Evolutionary conservation across 352 stramenopile species (phyloP), one percentile per base, ranked within the genome.

Genomic region (Phytophthora pseudosyringae): DNA sequence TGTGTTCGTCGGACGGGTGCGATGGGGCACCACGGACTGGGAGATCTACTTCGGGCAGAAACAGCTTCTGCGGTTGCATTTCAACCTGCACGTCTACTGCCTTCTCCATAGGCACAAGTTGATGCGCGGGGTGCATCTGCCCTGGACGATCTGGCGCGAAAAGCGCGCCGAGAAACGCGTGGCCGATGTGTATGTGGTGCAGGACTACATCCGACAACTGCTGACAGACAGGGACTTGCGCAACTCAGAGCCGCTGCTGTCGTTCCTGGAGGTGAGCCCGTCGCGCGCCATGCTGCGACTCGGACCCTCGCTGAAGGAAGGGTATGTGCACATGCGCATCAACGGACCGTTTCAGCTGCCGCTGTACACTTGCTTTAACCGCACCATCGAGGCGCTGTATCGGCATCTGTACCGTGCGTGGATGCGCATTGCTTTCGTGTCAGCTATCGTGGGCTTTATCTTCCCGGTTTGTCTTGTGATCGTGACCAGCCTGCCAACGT

Each of bases 301-400:
- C 18, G 87, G 87, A 1, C 83, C 84, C 21, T 94, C 85, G 28
- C 58, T 94, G 16, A 95, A 95, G 31, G 88, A 95, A 69, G 88
- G 88, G 13, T 95, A 95, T 62, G 88, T 93, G 46, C 88, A 95
- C 73, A 93, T 95, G 88, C 86, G 87, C 70, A 91, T 93, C 57
- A 95, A 94, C 67, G 88, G 88, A 54, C 77, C 88, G 43, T 93
- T 94, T 59, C 88, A 95, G 55, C 53, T 95, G 41, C 88, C 88
- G 51, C 72, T 95, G 10, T 93, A 95, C 66, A 86, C 81, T 41
- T 95, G 87, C 63, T 91, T 93, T 35, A 94, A 90, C 59, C 86
- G 79, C 45, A 91, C 82, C 13, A 90, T 95, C 56, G 88, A 95
- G 61, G 71, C 76, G 5, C 38, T 95, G 15, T 95, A 95, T 54